Conservation (phyloP, 2,329 filamentous ascomycete genomes). For the Bipolaris victoriae region DNA sequence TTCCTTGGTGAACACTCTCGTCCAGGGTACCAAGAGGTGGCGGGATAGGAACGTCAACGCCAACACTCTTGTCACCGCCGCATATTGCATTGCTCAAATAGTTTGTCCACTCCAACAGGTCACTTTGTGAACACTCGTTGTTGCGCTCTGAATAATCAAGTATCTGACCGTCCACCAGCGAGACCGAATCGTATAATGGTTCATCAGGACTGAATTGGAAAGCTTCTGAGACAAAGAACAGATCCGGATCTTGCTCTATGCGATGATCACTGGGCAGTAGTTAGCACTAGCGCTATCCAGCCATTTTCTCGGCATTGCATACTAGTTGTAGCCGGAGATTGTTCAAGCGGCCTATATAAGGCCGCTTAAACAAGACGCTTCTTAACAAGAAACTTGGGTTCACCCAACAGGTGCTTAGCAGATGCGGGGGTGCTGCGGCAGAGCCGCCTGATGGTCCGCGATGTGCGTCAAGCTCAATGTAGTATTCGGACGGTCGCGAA, state of each 20-base stretch:
- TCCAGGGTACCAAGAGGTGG: neutral
- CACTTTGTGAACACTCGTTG: neutral
- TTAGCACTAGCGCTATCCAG: neutral
- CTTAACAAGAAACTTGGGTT: neutral
- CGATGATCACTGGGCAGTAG: neutral
- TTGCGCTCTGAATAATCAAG: neutral
- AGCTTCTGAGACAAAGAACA: neutral
- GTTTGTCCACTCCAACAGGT: neutral
- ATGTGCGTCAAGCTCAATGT: neutral
- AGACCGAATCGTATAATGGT: neutral
- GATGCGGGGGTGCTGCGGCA: neutral
- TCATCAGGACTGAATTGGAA: neutral
- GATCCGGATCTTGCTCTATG: neutral
- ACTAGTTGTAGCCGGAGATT: neutral
- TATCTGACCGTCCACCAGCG: neutral
- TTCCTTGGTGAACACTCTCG: neutral
- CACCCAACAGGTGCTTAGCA: neutral
- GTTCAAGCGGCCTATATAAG: neutral
- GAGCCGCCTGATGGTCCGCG: neutral
- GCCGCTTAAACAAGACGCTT: neutral
- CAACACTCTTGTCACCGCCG: neutral
- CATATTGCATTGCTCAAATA: neutral
- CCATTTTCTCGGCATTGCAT: neutral
- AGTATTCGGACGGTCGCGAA: neutral
- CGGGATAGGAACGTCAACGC: too few relatives aligned